phyloP scores from a whole-genome alignment of 2,329 filamentous ascomycete genomes.

The Aureobasidium sp. region DNA sequence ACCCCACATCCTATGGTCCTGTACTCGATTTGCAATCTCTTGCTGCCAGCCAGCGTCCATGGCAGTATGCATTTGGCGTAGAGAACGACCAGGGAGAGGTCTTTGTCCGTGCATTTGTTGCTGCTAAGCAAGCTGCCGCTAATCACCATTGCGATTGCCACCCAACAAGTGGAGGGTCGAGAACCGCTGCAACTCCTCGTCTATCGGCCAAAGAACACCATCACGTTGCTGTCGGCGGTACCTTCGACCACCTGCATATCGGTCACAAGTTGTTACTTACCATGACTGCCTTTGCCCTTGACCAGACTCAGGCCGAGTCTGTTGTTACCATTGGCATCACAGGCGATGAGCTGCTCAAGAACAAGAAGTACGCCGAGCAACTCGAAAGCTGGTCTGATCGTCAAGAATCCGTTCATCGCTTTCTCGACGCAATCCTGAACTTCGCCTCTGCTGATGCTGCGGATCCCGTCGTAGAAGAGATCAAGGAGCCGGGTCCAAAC shows the following conservation, averaged over 20 bases:
- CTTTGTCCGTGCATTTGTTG: slow-evolving; percentile 42
- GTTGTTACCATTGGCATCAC: slow-evolving; percentile 74
- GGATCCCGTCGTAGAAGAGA: slow-evolving; percentile 25
- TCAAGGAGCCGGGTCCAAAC: slow-evolving; percentile 38
- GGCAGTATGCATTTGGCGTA: slow-evolving; percentile 58
- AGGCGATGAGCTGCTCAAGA: slow-evolving; percentile 73
- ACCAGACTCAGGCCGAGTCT: slow-evolving; percentile 32
- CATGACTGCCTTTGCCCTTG: slow-evolving; percentile 68
- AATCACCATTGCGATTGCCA: slow-evolving; percentile 2
- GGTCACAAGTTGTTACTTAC: slow-evolving; percentile 94
- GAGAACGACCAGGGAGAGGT: slow-evolving; percentile 56
- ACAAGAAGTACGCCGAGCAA: slow-evolving; percentile 78
- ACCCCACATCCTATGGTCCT: slow-evolving; percentile 34
- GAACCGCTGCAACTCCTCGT: not conserved
- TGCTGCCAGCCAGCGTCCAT: slow-evolving; percentile 45
- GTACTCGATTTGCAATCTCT: slow-evolving; percentile 42
- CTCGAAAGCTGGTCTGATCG: slow-evolving; percentile 75
- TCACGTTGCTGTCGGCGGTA: slow-evolving; percentile 77
- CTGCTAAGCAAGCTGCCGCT: slow-evolving; percentile 18
- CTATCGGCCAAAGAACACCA: slow-evolving; percentile 38
- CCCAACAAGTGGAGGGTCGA: not conserved
- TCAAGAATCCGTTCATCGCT: slow-evolving; percentile 59
- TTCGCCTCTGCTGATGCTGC: slow-evolving; percentile 40
- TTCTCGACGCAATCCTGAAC: slow-evolving; percentile 57
- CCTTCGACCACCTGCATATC: slow-evolving; percentile 91